Conservation (phyloP, 2,329 filamentous ascomycete species). For the Hypoxylon sp. region DNA sequence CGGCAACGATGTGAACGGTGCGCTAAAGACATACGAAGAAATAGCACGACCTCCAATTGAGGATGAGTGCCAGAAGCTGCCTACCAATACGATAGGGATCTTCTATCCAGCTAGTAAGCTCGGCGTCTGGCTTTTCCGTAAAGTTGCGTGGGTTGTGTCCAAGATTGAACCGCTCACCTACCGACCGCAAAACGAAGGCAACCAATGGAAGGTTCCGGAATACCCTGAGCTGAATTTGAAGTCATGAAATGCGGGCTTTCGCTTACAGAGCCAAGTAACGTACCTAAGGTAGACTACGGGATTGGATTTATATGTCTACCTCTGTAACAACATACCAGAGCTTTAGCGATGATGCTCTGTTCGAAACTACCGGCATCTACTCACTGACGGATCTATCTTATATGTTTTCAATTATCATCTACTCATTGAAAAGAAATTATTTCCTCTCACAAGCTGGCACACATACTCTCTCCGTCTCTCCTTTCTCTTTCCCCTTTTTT, state of each 20-base stretch:
- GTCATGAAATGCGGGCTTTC: constrained; percentile 12
- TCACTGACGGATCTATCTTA: too few relatives aligned
- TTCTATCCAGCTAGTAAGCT: constrained; percentile 28
- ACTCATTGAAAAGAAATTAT: too few relatives aligned
- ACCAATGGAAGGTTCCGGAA: constrained; percentile 27
- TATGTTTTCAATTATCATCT: too few relatives aligned
- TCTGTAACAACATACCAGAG: background rate
- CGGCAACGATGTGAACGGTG: constrained; percentile 23
- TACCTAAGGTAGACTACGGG: too few relatives aligned
- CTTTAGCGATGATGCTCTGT: too few relatives aligned
- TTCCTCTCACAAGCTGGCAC: too few relatives aligned
- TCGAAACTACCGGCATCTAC: too few relatives aligned
- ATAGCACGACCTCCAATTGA: constrained; percentile 24
- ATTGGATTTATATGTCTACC: background rate
- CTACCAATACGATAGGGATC: background rate
- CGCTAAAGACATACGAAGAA: constrained; percentile 25
- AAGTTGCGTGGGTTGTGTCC: constrained; percentile 27
- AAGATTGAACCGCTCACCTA: constrained; percentile 22
- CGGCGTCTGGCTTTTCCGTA: constrained; percentile 33
- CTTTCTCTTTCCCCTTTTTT: too few relatives aligned
- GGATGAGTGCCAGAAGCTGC: constrained; percentile 26
- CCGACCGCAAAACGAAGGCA: constrained; percentile 9
- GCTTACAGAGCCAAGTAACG: background rate
- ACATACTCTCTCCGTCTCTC: too few relatives aligned
- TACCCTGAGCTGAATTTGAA: constrained; percentile 37